A percentile compares a stretch with the other conserved stretches of the same genome.
phyloP scores from a whole-genome alignment of 495 filamentous ascomycete genomes.

The Neurospora intermedia region DNA sequence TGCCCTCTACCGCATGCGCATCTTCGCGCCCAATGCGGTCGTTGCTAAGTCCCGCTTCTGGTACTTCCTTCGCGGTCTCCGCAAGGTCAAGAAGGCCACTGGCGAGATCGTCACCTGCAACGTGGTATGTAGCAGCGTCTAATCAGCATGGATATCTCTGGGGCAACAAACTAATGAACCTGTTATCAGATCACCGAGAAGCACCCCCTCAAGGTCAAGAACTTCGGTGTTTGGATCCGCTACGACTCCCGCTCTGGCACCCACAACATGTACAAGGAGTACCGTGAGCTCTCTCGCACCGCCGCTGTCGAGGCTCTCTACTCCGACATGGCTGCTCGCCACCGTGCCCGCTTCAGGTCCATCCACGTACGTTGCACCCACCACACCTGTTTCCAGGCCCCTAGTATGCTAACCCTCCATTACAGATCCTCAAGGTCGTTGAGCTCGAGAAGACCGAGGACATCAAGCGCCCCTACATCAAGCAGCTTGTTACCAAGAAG shows the following conservation, averaged over 20 bases:
- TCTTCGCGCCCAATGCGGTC: slow-evolving; percentile 94
- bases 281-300: slow-evolving; percentile 91
- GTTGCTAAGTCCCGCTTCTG: slow-evolving; percentile 99
- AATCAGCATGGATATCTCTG: slow-evolving; percentile 2
- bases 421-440: slow-evolving; percentile 91
- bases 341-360: slow-evolving; percentile 93
- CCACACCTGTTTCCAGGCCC: not conserved
- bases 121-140: slow-evolving; percentile 52
- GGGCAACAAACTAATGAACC: slow-evolving; percentile 1
- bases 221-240: slow-evolving; percentile 99
- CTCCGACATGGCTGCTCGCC: slow-evolving; percentile 98
- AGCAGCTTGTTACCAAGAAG: slow-evolving; percentile 87
- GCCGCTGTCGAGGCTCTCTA: slow-evolving; percentile 95
- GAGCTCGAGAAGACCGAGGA: slow-evolving; percentile 87
- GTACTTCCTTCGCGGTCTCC: slow-evolving; percentile 98
- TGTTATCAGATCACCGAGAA: slow-evolving; percentile 81
- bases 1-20: slow-evolving; percentile 99
- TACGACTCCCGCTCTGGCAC: slow-evolving; percentile 99
- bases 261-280: slow-evolving; percentile 99
- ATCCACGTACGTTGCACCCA: slow-evolving; percentile 69
- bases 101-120: slow-evolving; percentile 97
- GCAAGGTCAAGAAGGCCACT: slow-evolving; percentile 99
- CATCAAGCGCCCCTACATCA: slow-evolving; percentile 96
- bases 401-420: slow-evolving; percentile 17
- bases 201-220: slow-evolving; percentile 98